Evolutionary conservation across 148 eudicot species (phyloP), one percentile per base, ranked within the genome.

Genomic region (Vaccinium vitisidaea): DNA sequence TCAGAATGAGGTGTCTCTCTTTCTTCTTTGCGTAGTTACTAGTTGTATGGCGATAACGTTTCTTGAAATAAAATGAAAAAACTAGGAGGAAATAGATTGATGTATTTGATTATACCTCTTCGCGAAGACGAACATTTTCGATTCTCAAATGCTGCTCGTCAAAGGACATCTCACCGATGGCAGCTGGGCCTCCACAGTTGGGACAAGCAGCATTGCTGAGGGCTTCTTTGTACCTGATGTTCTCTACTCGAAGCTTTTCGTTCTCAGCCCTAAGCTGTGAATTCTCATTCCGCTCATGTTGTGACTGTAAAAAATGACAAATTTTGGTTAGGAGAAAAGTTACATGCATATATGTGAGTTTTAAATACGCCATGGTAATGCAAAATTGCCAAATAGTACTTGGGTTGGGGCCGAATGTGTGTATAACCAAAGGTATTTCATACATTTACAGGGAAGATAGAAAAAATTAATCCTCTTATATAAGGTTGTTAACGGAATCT

Each of bases 81-180:
- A 56, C 59, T 56, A 16, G 59, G 18, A 5, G 16, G 59, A 56
- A 14, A 21, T 21, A 61, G 9, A 65, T 65, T 10, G 25, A 23
- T 65, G 13, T 65, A 2, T 53, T 77, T 25, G 23, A 52, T 23
- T 50, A 4, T 88, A 96, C 98, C 98, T 96, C 98, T 87, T 96
- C 98, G 75, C 95, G 88, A n/a, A 96, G 87, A 21, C 98, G 96
- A 83, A 95, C 94, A 88, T 96, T 96, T 39, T 96, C 98, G 16
- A 96, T 90, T 80, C 98, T 90, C 84, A 96, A 82, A 75, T 96
- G 98, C 85, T 96, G 98, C 89, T 96, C 98, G 30, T 96, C 98
- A 53, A 93, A 96, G 39, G 98, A 96, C 98, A 96, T 96, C 87
- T 96, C 98, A 21, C 98, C 98, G 69, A 94, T 91, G 50, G 95